Percentiles rank a stretch among this genome's conserved stretches.
Conservation (phyloP, 305 asterid species). For the Petunia hybrid region DNA sequence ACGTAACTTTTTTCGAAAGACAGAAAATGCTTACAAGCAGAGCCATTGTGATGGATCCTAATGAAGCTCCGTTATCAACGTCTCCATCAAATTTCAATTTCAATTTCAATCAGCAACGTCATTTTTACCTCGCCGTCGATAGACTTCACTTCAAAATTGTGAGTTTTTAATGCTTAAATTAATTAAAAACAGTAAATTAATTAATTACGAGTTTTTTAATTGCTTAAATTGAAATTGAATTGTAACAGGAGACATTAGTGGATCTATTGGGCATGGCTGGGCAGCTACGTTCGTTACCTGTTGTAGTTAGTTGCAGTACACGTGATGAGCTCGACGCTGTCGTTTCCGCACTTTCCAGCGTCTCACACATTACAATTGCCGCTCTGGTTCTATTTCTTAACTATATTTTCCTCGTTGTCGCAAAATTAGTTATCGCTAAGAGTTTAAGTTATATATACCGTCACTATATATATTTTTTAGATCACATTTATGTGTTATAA, state of each 20-base stretch:
- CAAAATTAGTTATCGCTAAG: background rate
- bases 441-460: too few relatives aligned
- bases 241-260: slow-evolving; percentile 69
- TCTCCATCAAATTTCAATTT: slow-evolving; percentile 42
- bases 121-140: slow-evolving; percentile 96
- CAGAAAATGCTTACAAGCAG: background rate
- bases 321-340: slow-evolving; percentile 94
- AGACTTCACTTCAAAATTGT: slow-evolving; percentile 89
- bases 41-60: slow-evolving; percentile 37
- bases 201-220: slow-evolving; percentile 26
- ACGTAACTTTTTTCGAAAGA: too few relatives aligned
- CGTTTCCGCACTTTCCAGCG: slow-evolving; percentile 61
- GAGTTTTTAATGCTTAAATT: slow-evolving; percentile 18
- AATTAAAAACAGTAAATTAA: background rate
- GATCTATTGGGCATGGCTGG: slow-evolving; percentile 86
- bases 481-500: background rate
- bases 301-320: slow-evolving; percentile 85
- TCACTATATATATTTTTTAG: too few relatives aligned
- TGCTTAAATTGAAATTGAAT: background rate
- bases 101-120: slow-evolving; percentile 74
- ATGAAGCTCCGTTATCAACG: slow-evolving; percentile 39
- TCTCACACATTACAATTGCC: slow-evolving; percentile 61
- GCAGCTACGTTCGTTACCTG: slow-evolving; percentile 75
- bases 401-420: background rate
- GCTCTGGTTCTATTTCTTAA: slow-evolving; percentile 54